Evolutionary conservation across 306 rosid genomes (phyloP).

Genomic region (Castanea sativa): DNA sequence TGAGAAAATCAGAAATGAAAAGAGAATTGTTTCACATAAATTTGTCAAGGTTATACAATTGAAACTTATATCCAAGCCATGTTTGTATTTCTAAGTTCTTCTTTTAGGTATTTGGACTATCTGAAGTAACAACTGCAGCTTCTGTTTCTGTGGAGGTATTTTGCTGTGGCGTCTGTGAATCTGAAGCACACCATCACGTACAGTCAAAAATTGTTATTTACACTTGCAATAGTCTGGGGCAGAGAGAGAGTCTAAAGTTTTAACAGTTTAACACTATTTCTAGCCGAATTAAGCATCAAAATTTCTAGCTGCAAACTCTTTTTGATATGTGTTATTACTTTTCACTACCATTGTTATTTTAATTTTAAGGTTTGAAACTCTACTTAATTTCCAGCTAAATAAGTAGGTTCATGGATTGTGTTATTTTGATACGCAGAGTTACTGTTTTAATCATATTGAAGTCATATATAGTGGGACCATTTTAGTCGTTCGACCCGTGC

Average conservation of each 20-base stretch:
- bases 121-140: conserved; percentile 68
- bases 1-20: conserved; percentile 26
- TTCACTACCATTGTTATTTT: too few species aligned
- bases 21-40: conserved; percentile 28
- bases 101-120: conserved; percentile 59
- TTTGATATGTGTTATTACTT: too few species aligned
- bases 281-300: not conserved
- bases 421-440: not conserved
- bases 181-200: conserved; percentile 45
- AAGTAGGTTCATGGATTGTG: not conserved
- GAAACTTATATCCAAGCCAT: conserved; percentile 33
- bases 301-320: too few species aligned
- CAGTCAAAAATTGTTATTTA: not conserved
- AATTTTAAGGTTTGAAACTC: too few species aligned
- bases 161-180: conserved; percentile 56
- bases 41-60: conserved; percentile 46
- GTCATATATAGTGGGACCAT: too few species aligned
- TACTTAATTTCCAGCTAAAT: too few species aligned
- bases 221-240: not conserved
- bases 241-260: not conserved
- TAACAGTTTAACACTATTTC: not conserved
- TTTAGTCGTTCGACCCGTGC: too few species aligned
- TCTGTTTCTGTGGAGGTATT: conserved; percentile 54
- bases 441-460: not conserved
- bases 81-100: conserved; percentile 36